phyloP scores from a whole-genome alignment of 1,284 basidiomycete species.

The Singerocomus inundabilis region DNA sequence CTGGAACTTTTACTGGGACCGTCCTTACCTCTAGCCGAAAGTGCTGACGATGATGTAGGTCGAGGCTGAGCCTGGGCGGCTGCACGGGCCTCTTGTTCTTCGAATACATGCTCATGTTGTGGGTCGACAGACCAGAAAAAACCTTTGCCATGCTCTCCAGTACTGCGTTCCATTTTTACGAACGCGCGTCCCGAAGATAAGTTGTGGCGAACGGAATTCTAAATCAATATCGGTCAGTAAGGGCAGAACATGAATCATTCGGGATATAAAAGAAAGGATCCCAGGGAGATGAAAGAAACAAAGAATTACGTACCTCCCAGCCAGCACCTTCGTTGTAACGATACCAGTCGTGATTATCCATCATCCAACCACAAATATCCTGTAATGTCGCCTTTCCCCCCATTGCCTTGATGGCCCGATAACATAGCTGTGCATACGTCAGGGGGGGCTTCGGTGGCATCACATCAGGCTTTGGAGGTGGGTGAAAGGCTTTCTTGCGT shows the following conservation, averaged over 20 bases:
- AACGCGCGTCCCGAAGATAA: conserved; percentile 87
- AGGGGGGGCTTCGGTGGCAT: conserved; percentile 78
- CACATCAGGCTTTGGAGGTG: conserved; percentile 60
- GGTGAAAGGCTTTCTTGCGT: conserved; percentile 60
- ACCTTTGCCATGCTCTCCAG: conserved; percentile 85
- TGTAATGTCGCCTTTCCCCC: conserved; percentile 87
- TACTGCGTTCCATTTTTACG: conserved; percentile 79
- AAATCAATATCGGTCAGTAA: conserved; percentile 14
- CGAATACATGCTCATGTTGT: conserved; percentile 61
- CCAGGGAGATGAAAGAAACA: neutral
- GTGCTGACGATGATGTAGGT: conserved; percentile 9
- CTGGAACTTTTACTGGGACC: conserved; percentile 33
- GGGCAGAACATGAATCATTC: neutral
- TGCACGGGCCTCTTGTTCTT: conserved; percentile 64
- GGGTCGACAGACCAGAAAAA: conserved; percentile 88
- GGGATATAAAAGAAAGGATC: neutral
- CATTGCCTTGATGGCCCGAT: conserved; percentile 73
- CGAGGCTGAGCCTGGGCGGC: conserved; percentile 31
- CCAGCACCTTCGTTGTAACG: conserved; percentile 73
- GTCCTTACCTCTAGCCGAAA: conserved; percentile 32
- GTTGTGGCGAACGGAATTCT: conserved; percentile 93
- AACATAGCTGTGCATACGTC: conserved; percentile 79
- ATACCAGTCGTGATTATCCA: conserved; percentile 87
- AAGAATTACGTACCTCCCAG: conserved; percentile 71
- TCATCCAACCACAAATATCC: conserved; percentile 91